Conservation (phyloP, 2,329 filamentous ascomycete species). For the Penicillium freii region DNA sequence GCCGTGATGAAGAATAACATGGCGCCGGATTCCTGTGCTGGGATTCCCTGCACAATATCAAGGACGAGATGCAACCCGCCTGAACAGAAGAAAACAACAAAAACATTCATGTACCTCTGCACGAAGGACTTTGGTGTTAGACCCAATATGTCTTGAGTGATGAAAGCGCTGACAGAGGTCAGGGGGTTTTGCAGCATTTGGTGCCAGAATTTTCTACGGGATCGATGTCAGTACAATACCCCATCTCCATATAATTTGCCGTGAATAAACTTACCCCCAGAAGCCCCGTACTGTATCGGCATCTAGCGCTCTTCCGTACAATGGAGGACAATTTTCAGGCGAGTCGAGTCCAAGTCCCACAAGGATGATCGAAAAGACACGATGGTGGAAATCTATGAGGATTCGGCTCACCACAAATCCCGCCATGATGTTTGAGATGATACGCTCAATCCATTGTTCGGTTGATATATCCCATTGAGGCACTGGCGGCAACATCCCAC, state of each 20-base stretch:
- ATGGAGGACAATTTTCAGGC: conserved; percentile 19
- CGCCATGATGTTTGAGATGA: conserved; percentile 7
- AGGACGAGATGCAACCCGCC: conserved; percentile 22
- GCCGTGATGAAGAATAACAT: conserved; percentile 27
- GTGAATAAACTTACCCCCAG: conserved; percentile 22
- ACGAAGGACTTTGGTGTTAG: conserved; percentile 18
- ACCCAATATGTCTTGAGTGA: conserved; percentile 16
- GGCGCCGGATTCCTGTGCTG: conserved; percentile 17
- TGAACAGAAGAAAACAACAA: conserved; percentile 29
- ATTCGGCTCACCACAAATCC: conserved; percentile 14
- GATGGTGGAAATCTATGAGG: conserved; percentile 19
- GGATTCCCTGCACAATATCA: conserved; percentile 18
- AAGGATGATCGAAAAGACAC: conserved; percentile 14
- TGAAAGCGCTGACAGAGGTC: conserved; percentile 17
- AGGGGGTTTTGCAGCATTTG: conserved; percentile 26
- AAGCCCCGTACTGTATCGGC: conserved; percentile 22
- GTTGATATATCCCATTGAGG: conserved; percentile 7
- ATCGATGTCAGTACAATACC: neutral
- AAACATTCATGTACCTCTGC: conserved; percentile 27
- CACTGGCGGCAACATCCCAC: conserved; percentile 1
- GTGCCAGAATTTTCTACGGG: conserved; percentile 26
- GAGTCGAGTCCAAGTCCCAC: conserved; percentile 10
- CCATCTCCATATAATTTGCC: no score
- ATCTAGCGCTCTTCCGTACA: conserved; percentile 21
- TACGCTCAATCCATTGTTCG: conserved; percentile 16